Base-by-base conservation (phyloP, 116 monocot genomes). In the Trichopus zeylanicus region DNA sequence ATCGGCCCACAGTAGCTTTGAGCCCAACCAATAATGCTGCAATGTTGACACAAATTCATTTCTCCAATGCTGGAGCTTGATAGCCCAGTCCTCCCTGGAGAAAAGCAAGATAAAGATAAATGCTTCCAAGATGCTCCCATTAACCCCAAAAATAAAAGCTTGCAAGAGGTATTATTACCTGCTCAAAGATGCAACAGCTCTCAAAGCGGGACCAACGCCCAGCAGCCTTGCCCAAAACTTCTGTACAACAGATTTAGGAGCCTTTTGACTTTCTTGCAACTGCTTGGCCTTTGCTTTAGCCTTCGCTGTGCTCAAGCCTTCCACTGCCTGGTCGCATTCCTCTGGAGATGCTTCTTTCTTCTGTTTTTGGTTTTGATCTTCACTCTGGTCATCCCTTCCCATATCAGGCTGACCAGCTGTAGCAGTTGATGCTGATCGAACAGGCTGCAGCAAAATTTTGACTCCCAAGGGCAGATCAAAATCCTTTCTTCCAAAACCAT, bases 311-410 rank as follows among this genome's bases (percentile, higher is more conserved):
- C 79, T 98, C 32, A 98, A 59, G 26, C 85, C 97, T 77, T 98
- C 97, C 24, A 98, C 97, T 1, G 91, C 91, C 73, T 87, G 82
- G 79, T 98, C 91, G 67, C 91, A 98, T 55, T 98, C 97, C 75
- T 98, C 91, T 25, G 91, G 82, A 7, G 97, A 98, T 42, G 91
- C 77, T 61, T 88, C 91, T 70, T 88, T 91, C 22, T 37, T 60
- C 57, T 66, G 64, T 38, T 91, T 98, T 35, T 60, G 66, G 18
- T 60, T 65, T 29, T 78, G 60, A 25, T 75, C 79, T 32, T 75
- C 79, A 56, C 61, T 57, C 38, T 63, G 60, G 29, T 78, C 76
- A 28, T 79, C 67, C 9, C 35, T 65, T 7, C 61, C 59, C 22
- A 65, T 35, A 26, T 65, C 69, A 25, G 56, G 68, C 53, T 79